Conservation (phyloP, 805 yeast species). For the Wickerhamomyces canadensis region DNA sequence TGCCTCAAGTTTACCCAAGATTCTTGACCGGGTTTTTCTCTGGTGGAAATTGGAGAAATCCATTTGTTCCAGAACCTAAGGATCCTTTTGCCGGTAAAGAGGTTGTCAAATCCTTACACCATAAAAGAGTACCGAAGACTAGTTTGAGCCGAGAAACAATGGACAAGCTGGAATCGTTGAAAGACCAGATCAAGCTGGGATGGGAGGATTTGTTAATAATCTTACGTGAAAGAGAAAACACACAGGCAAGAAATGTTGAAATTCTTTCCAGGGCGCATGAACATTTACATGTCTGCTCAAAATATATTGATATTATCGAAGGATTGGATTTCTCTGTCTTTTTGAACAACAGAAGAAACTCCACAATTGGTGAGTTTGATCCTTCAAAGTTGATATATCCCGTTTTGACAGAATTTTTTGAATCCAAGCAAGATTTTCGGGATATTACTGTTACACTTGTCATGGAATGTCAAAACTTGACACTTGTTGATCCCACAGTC, state of each 20-base stretch:
- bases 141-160: slow-evolving; percentile 47
- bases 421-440: slow-evolving; percentile 68
- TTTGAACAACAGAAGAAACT: slow-evolving; percentile 25
- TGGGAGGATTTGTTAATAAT: slow-evolving; percentile 37
- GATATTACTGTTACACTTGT: slow-evolving; percentile 51
- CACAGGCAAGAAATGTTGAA: slow-evolving; percentile 42
- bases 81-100: slow-evolving; percentile 25
- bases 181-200: slow-evolving; percentile 32
- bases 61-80: slow-evolving; percentile 42
- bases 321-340: slow-evolving; percentile 54
- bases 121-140: slow-evolving; percentile 31
- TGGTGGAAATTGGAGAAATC: slow-evolving; percentile 79
- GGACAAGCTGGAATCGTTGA: slow-evolving; percentile 30
- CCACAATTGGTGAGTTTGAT: slow-evolving; percentile 16
- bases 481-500: slow-evolving; percentile 70
- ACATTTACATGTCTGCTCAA: slow-evolving; percentile 41
- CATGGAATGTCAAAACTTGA: slow-evolving; percentile 63
- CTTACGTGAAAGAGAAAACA: slow-evolving; percentile 34
- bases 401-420: slow-evolving; percentile 62
- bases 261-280: slow-evolving; percentile 50
- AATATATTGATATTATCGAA: slow-evolving; percentile 48
- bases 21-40: slow-evolving; percentile 59
- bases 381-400: slow-evolving; percentile 25
- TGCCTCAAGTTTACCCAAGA: slow-evolving; percentile 67
- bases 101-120: slow-evolving; percentile 17